Evolutionary conservation across 441 rosid genomes (phyloP).

Genomic region (Erodium moschatum): DNA sequence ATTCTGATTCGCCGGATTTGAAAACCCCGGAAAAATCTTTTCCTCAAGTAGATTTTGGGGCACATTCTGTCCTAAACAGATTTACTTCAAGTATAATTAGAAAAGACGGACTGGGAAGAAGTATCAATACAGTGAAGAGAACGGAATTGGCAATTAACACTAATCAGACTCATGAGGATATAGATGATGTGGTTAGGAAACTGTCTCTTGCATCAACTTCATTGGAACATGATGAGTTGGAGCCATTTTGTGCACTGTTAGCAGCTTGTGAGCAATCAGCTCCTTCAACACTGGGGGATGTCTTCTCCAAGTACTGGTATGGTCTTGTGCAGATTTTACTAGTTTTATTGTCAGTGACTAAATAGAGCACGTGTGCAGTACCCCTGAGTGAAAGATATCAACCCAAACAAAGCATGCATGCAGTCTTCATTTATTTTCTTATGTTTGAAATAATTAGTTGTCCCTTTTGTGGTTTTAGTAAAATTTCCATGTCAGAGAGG

Average conservation of each 20-base stretch:
- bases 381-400: no score
- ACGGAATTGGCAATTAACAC: constrained; percentile 13
- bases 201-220: constrained; percentile 52
- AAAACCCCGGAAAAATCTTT: constrained; percentile 39
- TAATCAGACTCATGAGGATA: constrained; percentile 33
- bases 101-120: constrained; percentile 24
- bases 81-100: constrained; percentile 22
- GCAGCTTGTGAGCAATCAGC: constrained; percentile 57
- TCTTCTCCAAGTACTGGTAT: constrained; percentile 70
- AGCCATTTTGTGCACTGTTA: constrained; percentile 54
- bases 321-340: constrained; percentile 19
- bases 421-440: background rate
- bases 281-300: constrained; percentile 55
- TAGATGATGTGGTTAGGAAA: constrained; percentile 46
- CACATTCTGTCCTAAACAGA: constrained; percentile 35
- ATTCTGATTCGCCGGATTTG: constrained; percentile 6
- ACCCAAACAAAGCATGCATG: background rate
- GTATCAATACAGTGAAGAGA: constrained; percentile 23
- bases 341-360: background rate
- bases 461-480: background rate
- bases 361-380: background rate
- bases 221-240: constrained; percentile 30
- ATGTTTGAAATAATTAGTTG: background rate
- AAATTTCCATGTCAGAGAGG: background rate
- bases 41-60: constrained; percentile 18